These are phyloP conservation scores for Salix suchowensis DNA, from an alignment of 345 rosid species.

Conservation along the genomic window DNA sequence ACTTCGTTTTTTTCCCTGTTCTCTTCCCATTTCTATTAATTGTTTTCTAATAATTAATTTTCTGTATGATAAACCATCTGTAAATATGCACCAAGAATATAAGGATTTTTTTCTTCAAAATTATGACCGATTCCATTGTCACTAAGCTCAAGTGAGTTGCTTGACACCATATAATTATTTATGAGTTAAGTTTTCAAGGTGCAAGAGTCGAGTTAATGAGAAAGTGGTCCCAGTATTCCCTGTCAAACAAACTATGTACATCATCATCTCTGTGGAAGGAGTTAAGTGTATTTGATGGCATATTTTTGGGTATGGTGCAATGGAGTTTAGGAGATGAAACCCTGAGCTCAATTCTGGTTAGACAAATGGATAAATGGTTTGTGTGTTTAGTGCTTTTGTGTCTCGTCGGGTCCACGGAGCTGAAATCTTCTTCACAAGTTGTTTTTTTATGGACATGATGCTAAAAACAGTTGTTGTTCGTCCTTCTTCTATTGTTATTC, in stretches of 20 bases:
- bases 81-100: neutral
- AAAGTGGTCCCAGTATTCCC: neutral
- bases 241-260: neutral
- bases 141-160: neutral
- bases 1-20: neutral
- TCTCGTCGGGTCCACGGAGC: no score
- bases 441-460: neutral
- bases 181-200: neutral
- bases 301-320: no score
- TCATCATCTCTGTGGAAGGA: neutral
- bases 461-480: neutral
- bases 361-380: no score
- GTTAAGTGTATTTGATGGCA: no score
- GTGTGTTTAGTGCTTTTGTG: no score
- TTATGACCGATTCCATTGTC: neutral
- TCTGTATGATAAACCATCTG: neutral
- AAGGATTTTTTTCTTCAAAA: neutral
- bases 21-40: neutral
- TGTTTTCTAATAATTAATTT: no score
- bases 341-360: no score
- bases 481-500: neutral
- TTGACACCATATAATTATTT: neutral
- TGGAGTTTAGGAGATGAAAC: no score
- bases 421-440: no score
- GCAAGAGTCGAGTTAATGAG: neutral